Conservation (phyloP, 2,329 filamentous ascomycete genomes). For the Verticillium zaregamsianum region DNA sequence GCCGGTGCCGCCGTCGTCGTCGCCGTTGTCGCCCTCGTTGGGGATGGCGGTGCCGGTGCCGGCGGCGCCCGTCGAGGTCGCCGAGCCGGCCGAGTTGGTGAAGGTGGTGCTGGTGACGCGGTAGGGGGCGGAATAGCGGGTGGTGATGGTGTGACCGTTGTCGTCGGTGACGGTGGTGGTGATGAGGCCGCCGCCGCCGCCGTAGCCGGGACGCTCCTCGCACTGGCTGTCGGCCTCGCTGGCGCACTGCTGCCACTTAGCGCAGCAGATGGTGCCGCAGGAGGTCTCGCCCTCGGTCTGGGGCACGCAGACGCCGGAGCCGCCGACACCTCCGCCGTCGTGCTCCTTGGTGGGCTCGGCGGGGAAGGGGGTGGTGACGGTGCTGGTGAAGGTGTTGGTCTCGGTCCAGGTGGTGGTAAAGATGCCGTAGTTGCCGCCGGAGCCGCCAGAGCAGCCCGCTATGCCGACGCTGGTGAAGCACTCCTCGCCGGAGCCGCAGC, state of each 20-base stretch:
- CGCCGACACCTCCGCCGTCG: conserved; percentile 4
- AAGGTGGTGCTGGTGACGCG: conserved; percentile 51
- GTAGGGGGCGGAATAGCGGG: conserved; percentile 46
- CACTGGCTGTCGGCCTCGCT: conserved; percentile 49
- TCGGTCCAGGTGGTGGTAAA: conserved; percentile 58
- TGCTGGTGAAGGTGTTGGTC: conserved; percentile 57
- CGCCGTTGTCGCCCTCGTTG: conserved; percentile 21
- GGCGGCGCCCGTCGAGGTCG: conserved; percentile 43
- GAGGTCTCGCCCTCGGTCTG: conserved; percentile 48
- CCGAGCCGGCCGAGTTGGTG: conserved; percentile 36
- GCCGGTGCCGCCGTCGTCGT: conserved; percentile 28
- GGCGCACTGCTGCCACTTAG: conserved; percentile 64
- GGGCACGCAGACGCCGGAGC: conserved; percentile 43
- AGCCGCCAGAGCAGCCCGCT: conserved; percentile 42
- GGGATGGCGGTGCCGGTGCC: conserved; percentile 46
- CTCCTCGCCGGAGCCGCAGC: conserved; percentile 43
- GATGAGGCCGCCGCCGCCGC: conserved; percentile 20
- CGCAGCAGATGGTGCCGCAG: conserved; percentile 69
- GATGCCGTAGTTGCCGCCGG: conserved; percentile 26
- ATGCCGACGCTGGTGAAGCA: conserved; percentile 49
- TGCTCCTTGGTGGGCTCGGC: conserved; percentile 36
- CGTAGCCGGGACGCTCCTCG: conserved; percentile 32
- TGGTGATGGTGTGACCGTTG: conserved; percentile 45
- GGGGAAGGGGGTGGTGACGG: conserved; percentile 43
- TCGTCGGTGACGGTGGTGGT: conserved; percentile 38